phyloP scores from a whole-genome alignment of 345 rosid species.

The Punica granatum region DNA sequence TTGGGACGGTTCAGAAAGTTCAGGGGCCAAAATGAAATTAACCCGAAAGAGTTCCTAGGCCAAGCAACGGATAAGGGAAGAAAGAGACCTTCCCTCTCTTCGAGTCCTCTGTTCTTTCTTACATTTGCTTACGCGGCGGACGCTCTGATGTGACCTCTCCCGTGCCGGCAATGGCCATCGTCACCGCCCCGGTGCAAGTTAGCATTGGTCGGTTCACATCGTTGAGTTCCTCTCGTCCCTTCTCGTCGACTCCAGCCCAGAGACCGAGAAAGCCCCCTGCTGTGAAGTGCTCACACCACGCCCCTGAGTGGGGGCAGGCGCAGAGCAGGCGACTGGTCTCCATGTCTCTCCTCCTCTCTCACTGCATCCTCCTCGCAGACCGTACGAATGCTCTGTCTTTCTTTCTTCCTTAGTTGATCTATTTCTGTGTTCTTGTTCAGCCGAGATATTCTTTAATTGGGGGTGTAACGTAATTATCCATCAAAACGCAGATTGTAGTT shows the following conservation, averaged over 20 bases:
- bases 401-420: not conserved
- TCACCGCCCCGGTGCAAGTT: constrained; percentile 21
- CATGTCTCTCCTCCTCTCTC: constrained; percentile 45
- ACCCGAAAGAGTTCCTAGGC: not conserved
- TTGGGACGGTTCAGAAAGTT: not conserved
- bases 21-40: not conserved
- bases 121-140: not conserved
- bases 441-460: not conserved
- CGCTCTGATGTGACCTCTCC: not conserved
- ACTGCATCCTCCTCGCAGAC: constrained; percentile 30
- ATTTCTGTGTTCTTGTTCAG: not conserved
- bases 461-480: no score
- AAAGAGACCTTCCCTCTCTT: not conserved
- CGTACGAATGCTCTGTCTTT: constrained; percentile 19
- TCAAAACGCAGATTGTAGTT: no score
- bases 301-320: constrained; percentile 28
- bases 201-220: constrained; percentile 1
- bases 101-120: no score
- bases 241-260: not conserved
- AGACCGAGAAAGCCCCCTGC: constrained; percentile 7
- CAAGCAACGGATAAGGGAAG: not conserved
- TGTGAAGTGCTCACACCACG: constrained; percentile 23
- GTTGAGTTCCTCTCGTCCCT: constrained; percentile 4
- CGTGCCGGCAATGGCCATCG: constrained; percentile 13
- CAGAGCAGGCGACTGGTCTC: constrained; percentile 56